Evolutionary conservation across 2,329 filamentous ascomycete genomes (phyloP), one percentile per base, ranked within the genome.

Genomic region (Helicocarpus griseus): DNA sequence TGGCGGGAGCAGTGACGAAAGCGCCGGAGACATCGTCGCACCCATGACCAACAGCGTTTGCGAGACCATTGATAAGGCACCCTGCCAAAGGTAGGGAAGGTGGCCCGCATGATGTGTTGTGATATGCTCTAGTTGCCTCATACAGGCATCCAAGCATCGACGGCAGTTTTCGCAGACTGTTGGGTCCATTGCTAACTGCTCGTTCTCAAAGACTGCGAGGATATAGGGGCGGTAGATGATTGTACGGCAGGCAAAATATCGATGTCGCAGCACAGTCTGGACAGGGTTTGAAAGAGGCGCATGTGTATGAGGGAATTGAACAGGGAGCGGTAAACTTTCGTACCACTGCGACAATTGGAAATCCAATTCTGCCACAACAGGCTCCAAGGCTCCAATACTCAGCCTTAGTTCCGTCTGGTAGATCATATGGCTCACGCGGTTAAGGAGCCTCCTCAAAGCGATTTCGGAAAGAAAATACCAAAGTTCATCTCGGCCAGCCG

Each of bases 391-490:
- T 13, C 82, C 81, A 17, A 86, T 85, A 11, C 85, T 85, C 14
- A 83, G 78, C 66, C 82, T 80, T 2, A 81, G 83, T 61, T 85
- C 81, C 61, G 86, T 85, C 45, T 84, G 85, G 65, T 89, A 89
- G 56, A 89, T 85, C 60, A 89, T 80, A 63, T 89, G 85, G 70
- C 83, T 88, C 60, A 88, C 85, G 53, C 86, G 78, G 65, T 89
- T 89, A 58, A 91, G 76, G 3, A 93, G 77, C 51, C 87, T 76
- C 43, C 87, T 80, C 11, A 93, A 73, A 4, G 86, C 87, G 56
- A 93, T 90, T 61, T 91, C 87, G 35, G 87, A 87, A 28, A 91
- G 72, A 60, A 91, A 91, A 63, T 93, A 93, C 86, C 87, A 91
- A 13, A 91, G 73, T 53, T 91, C 86, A 60, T 91, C 87, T 46